Percentiles rank a stretch among this genome's conserved stretches.
phyloP scores from a whole-genome alignment of 2,329 filamentous ascomycete genomes.

The Stagonosporopsis vannaccii region DNA sequence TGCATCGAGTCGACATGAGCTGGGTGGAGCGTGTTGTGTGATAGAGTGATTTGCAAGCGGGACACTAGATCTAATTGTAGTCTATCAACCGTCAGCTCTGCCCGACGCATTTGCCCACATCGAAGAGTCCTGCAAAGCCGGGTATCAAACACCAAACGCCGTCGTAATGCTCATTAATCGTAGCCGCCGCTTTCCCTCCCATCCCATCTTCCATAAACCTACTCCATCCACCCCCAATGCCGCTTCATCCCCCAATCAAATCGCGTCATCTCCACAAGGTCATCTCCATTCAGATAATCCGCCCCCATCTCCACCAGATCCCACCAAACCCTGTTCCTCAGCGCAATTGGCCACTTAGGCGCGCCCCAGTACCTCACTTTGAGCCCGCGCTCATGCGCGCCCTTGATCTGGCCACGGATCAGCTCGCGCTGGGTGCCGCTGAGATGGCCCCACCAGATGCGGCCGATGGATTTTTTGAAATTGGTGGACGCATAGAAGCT shows the following conservation, averaged over 20 bases:
- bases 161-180: slow-evolving; percentile 9
- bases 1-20: neutral
- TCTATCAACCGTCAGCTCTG: too few relatives aligned
- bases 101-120: neutral
- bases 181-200: too few relatives aligned
- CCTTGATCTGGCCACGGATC: slow-evolving; percentile 60
- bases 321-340: slow-evolving; percentile 64
- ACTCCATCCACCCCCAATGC: slow-evolving; percentile 35
- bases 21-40: neutral
- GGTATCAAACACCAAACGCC: slow-evolving; percentile 6
- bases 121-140: neutral
- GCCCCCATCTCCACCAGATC: slow-evolving; percentile 62
- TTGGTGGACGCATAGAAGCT: slow-evolving; percentile 72
- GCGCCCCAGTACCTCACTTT: slow-evolving; percentile 66
- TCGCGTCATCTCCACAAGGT: slow-evolving; percentile 58
- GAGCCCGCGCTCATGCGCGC: slow-evolving; percentile 60
- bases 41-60: neutral
- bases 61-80: neutral
- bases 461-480: slow-evolving; percentile 63
- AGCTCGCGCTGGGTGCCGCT: slow-evolving; percentile 54
- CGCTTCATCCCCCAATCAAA: slow-evolving; percentile 55
- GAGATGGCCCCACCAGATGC: slow-evolving; percentile 57
- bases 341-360: slow-evolving; percentile 61
- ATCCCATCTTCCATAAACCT: too few relatives aligned
- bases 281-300: slow-evolving; percentile 66